Percentiles rank a stretch among this genome's conserved stretches.
phyloP scores from a whole-genome alignment of 768 basidiomycete species.

The Tubosaeta sp. region DNA sequence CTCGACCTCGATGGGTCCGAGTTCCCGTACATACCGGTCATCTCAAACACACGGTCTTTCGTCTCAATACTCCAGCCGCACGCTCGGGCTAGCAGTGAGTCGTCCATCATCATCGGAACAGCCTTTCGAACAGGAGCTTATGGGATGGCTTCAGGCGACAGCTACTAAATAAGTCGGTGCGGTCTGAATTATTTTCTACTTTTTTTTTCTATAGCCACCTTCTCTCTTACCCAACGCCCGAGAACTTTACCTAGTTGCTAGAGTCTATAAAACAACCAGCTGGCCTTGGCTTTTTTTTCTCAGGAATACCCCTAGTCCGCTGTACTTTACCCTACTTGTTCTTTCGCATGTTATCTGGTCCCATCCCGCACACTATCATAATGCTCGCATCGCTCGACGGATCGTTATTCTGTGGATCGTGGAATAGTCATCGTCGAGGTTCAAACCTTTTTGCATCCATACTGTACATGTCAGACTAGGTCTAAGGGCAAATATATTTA shows the following conservation, averaged over 20 bases:
- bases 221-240: constrained; percentile 9
- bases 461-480: constrained; percentile 5
- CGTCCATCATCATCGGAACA: constrained; percentile 31
- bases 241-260: constrained; percentile 27
- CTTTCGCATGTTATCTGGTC: constrained; percentile 35
- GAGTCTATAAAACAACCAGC: constrained; percentile 28
- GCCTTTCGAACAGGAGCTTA: constrained; percentile 35
- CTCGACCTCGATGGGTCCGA: constrained; percentile 52
- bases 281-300: constrained; percentile 29
- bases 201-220: constrained; percentile 2
- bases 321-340: constrained; percentile 39
- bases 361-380: constrained; percentile 34
- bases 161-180: constrained; percentile 27
- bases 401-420: constrained; percentile 13
- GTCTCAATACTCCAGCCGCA: constrained; percentile 72
- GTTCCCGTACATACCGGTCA: constrained; percentile 61
- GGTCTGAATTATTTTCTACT: constrained; percentile 10
- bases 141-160: constrained; percentile 35
- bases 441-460: neutral
- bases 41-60: constrained; percentile 68
- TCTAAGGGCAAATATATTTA: neutral
- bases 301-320: constrained; percentile 37
- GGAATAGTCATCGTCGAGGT: neutral
- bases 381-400: constrained; percentile 34
- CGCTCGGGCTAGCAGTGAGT: constrained; percentile 69